Conservation (phyloP, 139 green algal genomes). For the Zygnema cylindricum region DNA sequence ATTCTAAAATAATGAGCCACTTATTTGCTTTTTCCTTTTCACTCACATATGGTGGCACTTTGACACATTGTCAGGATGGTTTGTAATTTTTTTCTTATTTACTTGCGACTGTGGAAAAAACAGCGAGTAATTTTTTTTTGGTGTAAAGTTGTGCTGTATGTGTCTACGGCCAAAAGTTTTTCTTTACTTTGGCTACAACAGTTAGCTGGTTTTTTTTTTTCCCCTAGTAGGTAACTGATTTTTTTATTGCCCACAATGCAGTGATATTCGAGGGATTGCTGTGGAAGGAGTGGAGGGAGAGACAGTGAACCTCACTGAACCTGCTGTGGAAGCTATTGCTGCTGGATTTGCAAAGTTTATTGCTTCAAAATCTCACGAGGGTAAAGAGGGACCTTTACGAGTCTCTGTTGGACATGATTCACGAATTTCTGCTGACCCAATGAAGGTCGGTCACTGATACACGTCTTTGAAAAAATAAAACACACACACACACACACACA, state of each 20-base stretch:
- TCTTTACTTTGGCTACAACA: neutral
- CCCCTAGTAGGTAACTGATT: neutral
- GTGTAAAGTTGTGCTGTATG: neutral
- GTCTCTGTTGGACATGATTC: slow-evolving; percentile 51
- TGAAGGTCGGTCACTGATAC: slow-evolving; percentile 35
- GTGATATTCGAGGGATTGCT: slow-evolving; percentile 89
- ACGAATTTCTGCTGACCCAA: slow-evolving; percentile 25
- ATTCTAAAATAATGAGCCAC: no score
- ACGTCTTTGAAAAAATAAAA: no score
- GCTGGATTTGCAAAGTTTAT: slow-evolving; percentile 82
- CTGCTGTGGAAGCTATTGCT: slow-evolving; percentile 80
- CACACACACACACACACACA: no score
- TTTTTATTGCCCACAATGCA: slow-evolving; percentile 25
- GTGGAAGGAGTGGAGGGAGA: slow-evolving; percentile 79
- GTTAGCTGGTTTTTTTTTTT: neutral
- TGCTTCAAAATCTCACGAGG: neutral
- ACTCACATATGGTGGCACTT: no score
- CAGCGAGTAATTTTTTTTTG: neutral
- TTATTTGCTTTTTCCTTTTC: no score
- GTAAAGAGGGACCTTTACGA: neutral
- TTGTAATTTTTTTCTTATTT: neutral
- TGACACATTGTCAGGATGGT: neutral
- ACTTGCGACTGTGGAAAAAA: neutral
- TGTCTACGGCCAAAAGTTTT: neutral
- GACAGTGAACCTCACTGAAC: slow-evolving; percentile 76